Percentiles rank a stretch among this genome's conserved stretches.
These are phyloP conservation scores for Pythium phragmiticola DNA, from an alignment of 352 stramenopile species.

Conservation along the genomic window DNA sequence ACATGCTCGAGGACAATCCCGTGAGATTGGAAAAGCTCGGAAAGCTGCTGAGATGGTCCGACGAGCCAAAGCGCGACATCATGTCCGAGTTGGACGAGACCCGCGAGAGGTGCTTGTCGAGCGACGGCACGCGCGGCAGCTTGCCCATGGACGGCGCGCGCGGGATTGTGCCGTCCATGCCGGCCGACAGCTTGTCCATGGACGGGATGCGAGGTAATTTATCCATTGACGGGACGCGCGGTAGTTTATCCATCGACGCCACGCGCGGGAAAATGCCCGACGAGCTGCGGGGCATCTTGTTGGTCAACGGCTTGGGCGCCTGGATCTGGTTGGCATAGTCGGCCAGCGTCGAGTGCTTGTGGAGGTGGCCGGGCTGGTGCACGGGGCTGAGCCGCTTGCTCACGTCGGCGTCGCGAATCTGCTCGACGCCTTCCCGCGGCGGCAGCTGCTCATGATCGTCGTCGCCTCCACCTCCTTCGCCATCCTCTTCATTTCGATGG, in stretches of 20 bases:
- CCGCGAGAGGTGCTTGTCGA: conserved; percentile 39
- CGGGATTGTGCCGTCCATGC: conserved; percentile 45
- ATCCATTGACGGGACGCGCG: conserved; percentile 52
- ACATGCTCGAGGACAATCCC: conserved; percentile 58
- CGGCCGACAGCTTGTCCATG: conserved; percentile 58
- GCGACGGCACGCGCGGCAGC: conserved; percentile 55
- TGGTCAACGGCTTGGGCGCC: conserved; percentile 72
- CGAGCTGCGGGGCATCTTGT: conserved; percentile 77
- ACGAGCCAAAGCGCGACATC: conserved; percentile 65
- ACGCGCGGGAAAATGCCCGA: conserved; percentile 81
- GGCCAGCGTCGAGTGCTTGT: conserved; percentile 17
- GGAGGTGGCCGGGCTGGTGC: conserved; percentile 6
- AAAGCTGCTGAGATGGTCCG: conserved; percentile 70
- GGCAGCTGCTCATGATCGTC: background rate
- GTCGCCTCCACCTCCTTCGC: background rate
- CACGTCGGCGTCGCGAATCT: conserved; percentile 26
- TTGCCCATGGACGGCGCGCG: conserved; percentile 68
- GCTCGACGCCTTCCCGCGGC: background rate
- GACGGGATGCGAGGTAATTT: conserved; percentile 71
- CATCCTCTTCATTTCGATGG: background rate
- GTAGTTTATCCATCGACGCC: conserved; percentile 67
- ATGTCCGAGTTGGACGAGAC: conserved; percentile 66
- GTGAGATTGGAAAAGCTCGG: conserved; percentile 78
- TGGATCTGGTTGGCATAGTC: conserved; percentile 63
- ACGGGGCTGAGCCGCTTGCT: conserved; percentile 42